These are phyloP conservation scores for Trichosporon sp. DNA, from an alignment of 1,284 basidiomycete species.

Conservation along the genomic window DNA sequence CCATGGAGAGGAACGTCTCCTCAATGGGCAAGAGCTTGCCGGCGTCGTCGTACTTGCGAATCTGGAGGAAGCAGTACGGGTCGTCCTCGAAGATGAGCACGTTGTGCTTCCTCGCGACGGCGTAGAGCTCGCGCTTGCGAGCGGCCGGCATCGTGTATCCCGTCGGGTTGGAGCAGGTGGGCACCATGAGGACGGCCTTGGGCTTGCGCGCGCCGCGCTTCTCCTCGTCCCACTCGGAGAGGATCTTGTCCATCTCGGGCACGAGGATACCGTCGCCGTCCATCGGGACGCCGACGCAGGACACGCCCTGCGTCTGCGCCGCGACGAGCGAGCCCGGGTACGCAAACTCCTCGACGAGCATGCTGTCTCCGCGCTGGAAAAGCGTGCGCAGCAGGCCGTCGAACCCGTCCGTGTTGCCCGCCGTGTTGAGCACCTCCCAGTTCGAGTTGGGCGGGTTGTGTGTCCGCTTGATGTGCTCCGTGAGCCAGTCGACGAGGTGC, in stretches of 20 bases:
- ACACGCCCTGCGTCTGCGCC: slow-evolving; percentile 61
- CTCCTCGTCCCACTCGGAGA: slow-evolving; percentile 67
- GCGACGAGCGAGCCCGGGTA: slow-evolving; percentile 64
- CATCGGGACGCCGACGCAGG: slow-evolving; percentile 65
- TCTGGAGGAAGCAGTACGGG: slow-evolving; percentile 57
- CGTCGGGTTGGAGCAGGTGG: slow-evolving; percentile 65
- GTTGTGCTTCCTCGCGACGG: slow-evolving; percentile 72
- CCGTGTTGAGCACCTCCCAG: slow-evolving; percentile 44
- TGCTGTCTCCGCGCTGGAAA: slow-evolving; percentile 43
- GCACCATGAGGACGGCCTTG: slow-evolving; percentile 48
- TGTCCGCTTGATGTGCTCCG: slow-evolving; percentile 40
- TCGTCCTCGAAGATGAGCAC: slow-evolving; percentile 74
- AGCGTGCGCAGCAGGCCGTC: slow-evolving; percentile 43
- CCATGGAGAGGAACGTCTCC: slow-evolving; percentile 58
- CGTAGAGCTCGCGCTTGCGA: slow-evolving; percentile 74
- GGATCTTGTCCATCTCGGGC: slow-evolving; percentile 63
- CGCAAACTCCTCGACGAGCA: slow-evolving; percentile 52
- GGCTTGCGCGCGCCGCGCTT: slow-evolving; percentile 63
- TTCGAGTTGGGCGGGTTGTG: slow-evolving; percentile 41
- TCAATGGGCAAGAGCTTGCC: slow-evolving; percentile 35
- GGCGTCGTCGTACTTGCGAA: slow-evolving; percentile 55
- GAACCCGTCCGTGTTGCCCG: slow-evolving; percentile 48
- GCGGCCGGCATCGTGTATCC: slow-evolving; percentile 66
- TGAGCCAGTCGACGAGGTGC: slow-evolving; percentile 42
- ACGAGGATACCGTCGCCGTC: slow-evolving; percentile 70